Conservation (phyloP, 345 rosid genomes). For the Arabidopsis suecica region DNA sequence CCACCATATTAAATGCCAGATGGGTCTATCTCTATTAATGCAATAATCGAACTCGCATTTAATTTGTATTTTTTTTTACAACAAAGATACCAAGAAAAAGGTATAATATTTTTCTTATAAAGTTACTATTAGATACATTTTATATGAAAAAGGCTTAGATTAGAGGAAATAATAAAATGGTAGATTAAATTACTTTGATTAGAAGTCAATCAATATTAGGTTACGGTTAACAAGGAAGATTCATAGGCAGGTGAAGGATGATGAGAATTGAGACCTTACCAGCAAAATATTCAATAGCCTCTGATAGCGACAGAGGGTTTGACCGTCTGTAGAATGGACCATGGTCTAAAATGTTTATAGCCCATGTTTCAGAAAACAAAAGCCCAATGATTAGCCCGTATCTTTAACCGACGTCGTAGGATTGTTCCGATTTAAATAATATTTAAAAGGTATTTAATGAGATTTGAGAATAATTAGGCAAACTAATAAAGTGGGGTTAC, state of each 20-base stretch:
- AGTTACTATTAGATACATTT: too few species aligned
- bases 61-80: background rate
- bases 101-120: too few species aligned
- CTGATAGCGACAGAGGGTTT: background rate
- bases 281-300: background rate
- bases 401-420: background rate
- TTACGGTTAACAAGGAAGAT: conserved; percentile 32
- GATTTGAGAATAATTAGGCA: background rate
- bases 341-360: background rate
- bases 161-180: conserved; percentile 7
- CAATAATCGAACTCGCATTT: conserved; percentile 22
- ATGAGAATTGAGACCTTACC: conserved; percentile 22
- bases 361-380: background rate
- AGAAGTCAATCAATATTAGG: conserved; percentile 35
- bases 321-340: conserved; percentile 28
- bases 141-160: too few species aligned
- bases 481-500: conserved; percentile 5
- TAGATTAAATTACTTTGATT: conserved; percentile 30
- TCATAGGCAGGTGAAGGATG: conserved; percentile 35
- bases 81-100: background rate
- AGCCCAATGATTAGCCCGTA: conserved; percentile 13
- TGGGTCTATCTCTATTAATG: conserved; percentile 30
- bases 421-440: background rate
- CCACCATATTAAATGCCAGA: conserved; percentile 23
- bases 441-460: background rate